A percentile compares a stretch with the other conserved stretches of the same genome.
Evolutionary conservation across 768 basidiomycete species (phyloP).

Genomic region (Cytidiella melzeri): DNA sequence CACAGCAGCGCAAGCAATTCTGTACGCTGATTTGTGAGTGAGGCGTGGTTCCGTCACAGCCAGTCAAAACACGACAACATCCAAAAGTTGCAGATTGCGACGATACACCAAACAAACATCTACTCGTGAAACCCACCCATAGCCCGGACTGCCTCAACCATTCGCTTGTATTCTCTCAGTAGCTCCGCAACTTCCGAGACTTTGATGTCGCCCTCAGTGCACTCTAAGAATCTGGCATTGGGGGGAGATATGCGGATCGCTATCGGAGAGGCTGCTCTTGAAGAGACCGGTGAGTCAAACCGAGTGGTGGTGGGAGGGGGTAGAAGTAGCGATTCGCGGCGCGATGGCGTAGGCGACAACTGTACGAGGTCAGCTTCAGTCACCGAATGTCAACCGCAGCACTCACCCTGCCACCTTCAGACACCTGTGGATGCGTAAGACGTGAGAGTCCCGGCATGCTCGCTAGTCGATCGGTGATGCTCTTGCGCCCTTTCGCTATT

Average conservation of each 20-base stretch:
- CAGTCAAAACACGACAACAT: too few species aligned
- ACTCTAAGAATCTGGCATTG: constrained; percentile 64
- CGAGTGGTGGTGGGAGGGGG: constrained; percentile 24
- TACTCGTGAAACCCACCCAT: constrained; percentile 50
- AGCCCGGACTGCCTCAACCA: constrained; percentile 63
- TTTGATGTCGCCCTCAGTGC: constrained; percentile 67
- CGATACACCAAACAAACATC: not conserved
- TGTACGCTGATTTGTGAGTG: too few species aligned
- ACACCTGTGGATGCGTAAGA: constrained; percentile 28
- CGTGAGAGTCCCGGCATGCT: constrained; percentile 57
- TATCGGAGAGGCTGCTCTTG: constrained; percentile 33
- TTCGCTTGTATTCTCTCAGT: constrained; percentile 71
- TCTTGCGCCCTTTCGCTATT: constrained; percentile 45
- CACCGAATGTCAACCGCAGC: constrained; percentile 23
- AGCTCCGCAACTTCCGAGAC: constrained; percentile 78
- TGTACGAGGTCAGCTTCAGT: too few species aligned
- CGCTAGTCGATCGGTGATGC: constrained; percentile 77
- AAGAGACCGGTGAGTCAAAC: constrained; percentile 33
- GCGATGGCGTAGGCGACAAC: constrained; percentile 32
- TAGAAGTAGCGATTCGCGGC: constrained; percentile 35
- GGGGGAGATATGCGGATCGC: constrained; percentile 51
- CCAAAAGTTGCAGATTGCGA: too few species aligned
- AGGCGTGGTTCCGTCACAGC: too few species aligned
- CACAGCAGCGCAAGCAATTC: too few species aligned
- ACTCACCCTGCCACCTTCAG: constrained; percentile 16